These are phyloP conservation scores for Discostella pseudostelligera DNA, from an alignment of 108 stramenopile species.

Conservation along the genomic window DNA sequence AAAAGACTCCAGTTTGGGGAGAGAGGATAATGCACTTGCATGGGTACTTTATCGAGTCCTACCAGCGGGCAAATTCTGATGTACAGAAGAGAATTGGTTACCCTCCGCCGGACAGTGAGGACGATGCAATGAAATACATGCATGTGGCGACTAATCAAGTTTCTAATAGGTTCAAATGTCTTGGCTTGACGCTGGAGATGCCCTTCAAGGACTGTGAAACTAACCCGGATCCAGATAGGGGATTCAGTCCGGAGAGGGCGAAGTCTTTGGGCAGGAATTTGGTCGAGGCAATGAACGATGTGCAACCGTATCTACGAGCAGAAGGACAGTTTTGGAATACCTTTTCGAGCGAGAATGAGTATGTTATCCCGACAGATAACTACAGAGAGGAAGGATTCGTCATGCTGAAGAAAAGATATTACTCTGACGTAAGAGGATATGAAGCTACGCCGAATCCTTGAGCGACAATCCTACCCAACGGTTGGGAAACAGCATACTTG, in stretches of 20 bases:
- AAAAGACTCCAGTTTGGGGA: conserved; percentile 73
- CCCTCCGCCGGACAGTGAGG: conserved; percentile 54
- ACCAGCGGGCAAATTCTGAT: conserved; percentile 66
- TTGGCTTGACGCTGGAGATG: conserved; percentile 87
- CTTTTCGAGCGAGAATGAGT: conserved; percentile 60
- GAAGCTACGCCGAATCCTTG: too few species aligned
- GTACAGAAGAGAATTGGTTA: conserved; percentile 78
- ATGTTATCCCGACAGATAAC: conserved; percentile 62
- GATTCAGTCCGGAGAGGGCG: conserved; percentile 66
- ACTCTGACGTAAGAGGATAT: conserved; percentile 36
- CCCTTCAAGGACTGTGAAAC: conserved; percentile 85
- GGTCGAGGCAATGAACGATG: conserved; percentile 63
- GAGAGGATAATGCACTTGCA: conserved; percentile 66
- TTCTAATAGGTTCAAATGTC: conserved; percentile 73
- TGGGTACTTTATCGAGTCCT: conserved; percentile 77
- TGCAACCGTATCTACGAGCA: conserved; percentile 72
- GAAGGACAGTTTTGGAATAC: conserved; percentile 68
- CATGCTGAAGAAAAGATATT: conserved; percentile 45
- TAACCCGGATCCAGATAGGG: conserved; percentile 62
- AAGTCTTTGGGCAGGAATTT: conserved; percentile 64
- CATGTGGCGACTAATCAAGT: conserved; percentile 88
- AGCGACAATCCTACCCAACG: too few species aligned
- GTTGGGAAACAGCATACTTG: too few species aligned
- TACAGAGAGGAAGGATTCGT: conserved; percentile 49
- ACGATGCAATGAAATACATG: conserved; percentile 52